Evolutionary conservation across 257 asterid species (phyloP).

Genomic region (Paraleonurus japonicus): DNA sequence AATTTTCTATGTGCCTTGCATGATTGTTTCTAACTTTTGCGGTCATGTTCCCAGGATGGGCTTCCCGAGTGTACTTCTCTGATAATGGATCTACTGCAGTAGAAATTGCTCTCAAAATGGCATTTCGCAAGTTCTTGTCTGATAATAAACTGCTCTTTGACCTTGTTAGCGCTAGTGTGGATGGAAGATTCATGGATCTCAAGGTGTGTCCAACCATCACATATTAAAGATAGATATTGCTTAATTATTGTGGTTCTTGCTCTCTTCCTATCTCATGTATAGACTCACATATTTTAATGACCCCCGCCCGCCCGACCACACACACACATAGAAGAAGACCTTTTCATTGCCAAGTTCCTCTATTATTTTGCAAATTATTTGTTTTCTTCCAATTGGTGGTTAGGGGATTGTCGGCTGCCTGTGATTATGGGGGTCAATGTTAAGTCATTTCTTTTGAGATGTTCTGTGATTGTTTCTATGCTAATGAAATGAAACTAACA

Average conservation of each 20-base stretch:
- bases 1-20: conserved; percentile 6
- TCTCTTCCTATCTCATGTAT: background rate
- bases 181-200: conserved; percentile 52
- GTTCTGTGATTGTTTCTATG: background rate
- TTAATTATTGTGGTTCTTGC: conserved; percentile 6
- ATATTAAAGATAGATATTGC: background rate
- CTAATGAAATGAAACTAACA: conserved; percentile 12
- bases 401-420: background rate
- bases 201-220: conserved; percentile 48
- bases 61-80: conserved; percentile 85
- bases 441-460: conserved; percentile 3
- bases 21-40: conserved; percentile 17
- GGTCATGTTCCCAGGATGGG: conserved; percentile 70
- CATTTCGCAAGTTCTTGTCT: conserved; percentile 85
- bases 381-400: background rate
- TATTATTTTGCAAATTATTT: conserved; percentile 8
- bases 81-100: conserved; percentile 98
- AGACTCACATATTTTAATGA: background rate
- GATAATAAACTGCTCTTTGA: conserved; percentile 51
- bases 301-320: too few species aligned
- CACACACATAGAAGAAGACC: too few species aligned
- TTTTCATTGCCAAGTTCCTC: background rate
- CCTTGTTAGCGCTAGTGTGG: conserved; percentile 29
- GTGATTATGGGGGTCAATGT: background rate
- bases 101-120: conserved; percentile 98